phyloP scores from a whole-genome alignment of 2,329 filamentous ascomycete species.

The Xylaria polymorpha region DNA sequence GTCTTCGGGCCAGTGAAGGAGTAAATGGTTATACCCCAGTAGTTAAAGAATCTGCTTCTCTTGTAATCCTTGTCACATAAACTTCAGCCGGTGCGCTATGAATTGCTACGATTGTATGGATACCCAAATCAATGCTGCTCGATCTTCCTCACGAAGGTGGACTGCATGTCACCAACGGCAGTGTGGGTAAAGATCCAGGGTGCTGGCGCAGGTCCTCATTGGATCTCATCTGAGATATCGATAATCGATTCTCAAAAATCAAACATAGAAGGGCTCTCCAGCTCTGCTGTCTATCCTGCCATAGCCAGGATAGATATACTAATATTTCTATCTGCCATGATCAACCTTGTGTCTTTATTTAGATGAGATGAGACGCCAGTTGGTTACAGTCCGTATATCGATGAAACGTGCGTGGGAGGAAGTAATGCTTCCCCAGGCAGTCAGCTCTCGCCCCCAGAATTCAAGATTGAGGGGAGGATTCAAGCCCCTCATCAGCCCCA shows the following conservation, averaged over 20 bases:
- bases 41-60: conserved; percentile 30
- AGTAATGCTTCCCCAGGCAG: too few species aligned
- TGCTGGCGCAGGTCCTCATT: background rate
- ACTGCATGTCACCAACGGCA: conserved; percentile 8
- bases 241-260: background rate
- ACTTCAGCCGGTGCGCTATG: conserved; percentile 33
- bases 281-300: background rate
- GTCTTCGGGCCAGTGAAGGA: conserved; percentile 55
- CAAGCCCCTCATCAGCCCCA: background rate
- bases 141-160: conserved; percentile 20
- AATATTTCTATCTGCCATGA: background rate
- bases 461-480: background rate
- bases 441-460: background rate
- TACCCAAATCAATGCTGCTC: conserved; percentile 33
- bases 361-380: background rate
- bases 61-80: conserved; percentile 36
- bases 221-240: background rate
- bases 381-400: too few species aligned
- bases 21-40: conserved; percentile 40
- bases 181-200: background rate
- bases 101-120: conserved; percentile 39
- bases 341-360: background rate
- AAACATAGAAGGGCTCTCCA: background rate
- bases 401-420: too few species aligned
- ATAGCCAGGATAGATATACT: background rate